A percentile compares a stretch with the other conserved stretches of the same genome.
phyloP scores from a whole-genome alignment of 2,329 filamentous ascomycete genomes.

The Colletotrichum sp. region DNA sequence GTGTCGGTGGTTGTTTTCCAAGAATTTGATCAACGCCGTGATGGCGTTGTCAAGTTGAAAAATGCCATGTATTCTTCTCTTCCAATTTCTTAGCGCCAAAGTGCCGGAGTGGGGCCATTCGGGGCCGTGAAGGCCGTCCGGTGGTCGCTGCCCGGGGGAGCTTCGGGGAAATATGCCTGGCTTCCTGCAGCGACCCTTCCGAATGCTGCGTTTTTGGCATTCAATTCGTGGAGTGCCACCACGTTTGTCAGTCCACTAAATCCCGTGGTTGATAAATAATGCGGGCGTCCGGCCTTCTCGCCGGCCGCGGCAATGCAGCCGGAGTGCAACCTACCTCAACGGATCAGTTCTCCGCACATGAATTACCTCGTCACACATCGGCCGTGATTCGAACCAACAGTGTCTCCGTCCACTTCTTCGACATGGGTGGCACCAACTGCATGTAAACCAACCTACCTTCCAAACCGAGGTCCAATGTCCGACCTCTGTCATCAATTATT shows the following conservation, averaged over 20 bases:
- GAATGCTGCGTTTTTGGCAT: neutral
- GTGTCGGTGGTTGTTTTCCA: accelerated
- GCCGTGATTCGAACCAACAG: neutral
- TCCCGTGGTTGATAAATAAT: neutral
- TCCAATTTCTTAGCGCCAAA: neutral
- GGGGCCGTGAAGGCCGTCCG: neutral
- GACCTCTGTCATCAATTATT: neutral
- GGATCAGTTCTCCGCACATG: neutral
- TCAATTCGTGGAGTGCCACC: neutral
- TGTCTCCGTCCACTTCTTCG: neutral
- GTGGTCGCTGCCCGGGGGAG: neutral
- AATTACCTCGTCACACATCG: neutral
- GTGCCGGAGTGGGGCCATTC: neutral
- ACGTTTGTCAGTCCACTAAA: neutral
- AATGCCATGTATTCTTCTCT: neutral
- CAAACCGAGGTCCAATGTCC: neutral
- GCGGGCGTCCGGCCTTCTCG: neutral
- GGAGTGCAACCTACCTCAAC: neutral
- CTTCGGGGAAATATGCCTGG: neutral
- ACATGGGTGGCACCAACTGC: neutral
- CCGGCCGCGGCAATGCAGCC: neutral
- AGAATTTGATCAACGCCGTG: accelerated
- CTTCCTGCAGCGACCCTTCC: neutral
- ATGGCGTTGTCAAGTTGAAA: neutral
- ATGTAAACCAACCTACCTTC: neutral